Evolutionary conservation across 2,329 filamentous ascomycete genomes (phyloP).

Genomic region (Aspergillus bombycis): DNA sequence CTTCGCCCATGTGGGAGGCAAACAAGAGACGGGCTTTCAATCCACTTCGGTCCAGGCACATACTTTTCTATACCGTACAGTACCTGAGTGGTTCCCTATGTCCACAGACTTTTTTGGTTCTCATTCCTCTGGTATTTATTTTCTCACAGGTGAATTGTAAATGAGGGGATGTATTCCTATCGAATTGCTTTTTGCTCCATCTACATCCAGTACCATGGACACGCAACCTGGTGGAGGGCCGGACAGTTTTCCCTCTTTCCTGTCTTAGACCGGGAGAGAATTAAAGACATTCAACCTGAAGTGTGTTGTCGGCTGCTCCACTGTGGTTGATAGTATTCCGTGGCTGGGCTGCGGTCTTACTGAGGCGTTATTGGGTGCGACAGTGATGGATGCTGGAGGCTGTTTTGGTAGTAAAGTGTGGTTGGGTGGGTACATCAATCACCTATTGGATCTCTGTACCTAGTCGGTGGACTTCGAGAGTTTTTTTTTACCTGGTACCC

Average conservation of each 20-base stretch:
- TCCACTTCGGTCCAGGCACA: neutral
- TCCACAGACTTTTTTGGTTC: neutral
- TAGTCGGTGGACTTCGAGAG: neutral
- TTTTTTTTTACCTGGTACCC: neutral
- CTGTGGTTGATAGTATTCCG: neutral
- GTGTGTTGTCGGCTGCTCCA: neutral
- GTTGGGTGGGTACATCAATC: slow-evolving; percentile 1
- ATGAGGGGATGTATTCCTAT: neutral
- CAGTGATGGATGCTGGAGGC: neutral
- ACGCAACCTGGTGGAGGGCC: neutral
- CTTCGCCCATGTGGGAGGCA: slow-evolving; percentile 6
- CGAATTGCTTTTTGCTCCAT: neutral
- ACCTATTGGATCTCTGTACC: neutral
- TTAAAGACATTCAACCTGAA: neutral
- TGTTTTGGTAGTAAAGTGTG: neutral
- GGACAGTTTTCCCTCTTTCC: neutral
- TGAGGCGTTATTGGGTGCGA: neutral
- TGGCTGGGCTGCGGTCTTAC: neutral
- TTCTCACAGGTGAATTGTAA: neutral
- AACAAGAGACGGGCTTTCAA: neutral
- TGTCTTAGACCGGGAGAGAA: neutral
- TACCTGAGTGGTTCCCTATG: neutral
- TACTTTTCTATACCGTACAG: neutral
- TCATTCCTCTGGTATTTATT: neutral
- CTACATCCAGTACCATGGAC: neutral